Conservation (phyloP, 257 asterid species). For the Salvia splendens region DNA sequence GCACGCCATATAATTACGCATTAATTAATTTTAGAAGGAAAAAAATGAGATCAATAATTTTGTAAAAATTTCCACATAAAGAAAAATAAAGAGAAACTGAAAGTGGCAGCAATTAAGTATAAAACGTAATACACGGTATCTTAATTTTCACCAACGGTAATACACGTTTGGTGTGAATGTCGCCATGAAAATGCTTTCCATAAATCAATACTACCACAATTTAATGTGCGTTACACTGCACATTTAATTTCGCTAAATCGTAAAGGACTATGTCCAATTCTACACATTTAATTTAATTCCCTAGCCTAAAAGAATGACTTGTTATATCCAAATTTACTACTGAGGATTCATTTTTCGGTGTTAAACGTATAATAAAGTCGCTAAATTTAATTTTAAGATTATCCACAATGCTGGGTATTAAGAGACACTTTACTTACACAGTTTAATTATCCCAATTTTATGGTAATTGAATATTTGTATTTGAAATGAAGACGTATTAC, state of each 20-base stretch:
- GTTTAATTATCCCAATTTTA: too few relatives aligned
- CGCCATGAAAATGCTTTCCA: too few relatives aligned
- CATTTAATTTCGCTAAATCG: neutral
- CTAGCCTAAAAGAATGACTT: neutral
- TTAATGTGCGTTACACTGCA: neutral
- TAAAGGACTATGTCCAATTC: neutral
- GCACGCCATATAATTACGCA: too few relatives aligned
- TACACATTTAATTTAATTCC: neutral
- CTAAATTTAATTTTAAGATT: too few relatives aligned
- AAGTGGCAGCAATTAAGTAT: neutral
- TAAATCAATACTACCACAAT: constrained; percentile 1
- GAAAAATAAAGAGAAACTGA: neutral
- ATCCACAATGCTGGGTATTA: too few relatives aligned
- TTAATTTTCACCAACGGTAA: neutral
- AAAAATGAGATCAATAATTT: neutral
- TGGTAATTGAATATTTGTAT: too few relatives aligned
- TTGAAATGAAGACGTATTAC: too few relatives aligned
- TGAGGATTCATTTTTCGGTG: too few relatives aligned
- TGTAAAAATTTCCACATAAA: neutral
- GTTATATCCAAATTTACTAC: neutral
- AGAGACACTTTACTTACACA: too few relatives aligned
- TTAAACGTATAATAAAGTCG: too few relatives aligned
- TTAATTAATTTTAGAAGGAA: neutral
- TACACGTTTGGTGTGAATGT: too few relatives aligned
- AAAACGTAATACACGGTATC: neutral